Percentiles rank a stretch among this genome's conserved stretches.
Evolutionary conservation across 2,329 filamentous ascomycete species (phyloP).

Genomic region (Pyrenophora seminiperda): DNA sequence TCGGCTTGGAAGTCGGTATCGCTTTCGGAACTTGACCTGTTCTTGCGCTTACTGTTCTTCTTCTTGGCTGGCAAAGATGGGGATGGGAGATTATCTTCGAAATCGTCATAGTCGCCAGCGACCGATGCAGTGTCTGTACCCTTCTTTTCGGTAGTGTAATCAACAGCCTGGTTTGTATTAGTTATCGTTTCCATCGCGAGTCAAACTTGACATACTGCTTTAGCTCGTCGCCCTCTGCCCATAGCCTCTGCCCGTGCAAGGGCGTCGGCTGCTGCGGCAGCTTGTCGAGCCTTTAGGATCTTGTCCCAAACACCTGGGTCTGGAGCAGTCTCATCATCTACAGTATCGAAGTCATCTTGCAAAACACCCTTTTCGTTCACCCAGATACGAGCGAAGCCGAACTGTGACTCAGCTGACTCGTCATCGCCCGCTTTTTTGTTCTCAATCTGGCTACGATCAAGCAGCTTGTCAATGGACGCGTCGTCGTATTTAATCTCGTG

Average conservation of each 20-base stretch:
- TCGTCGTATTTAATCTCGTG: conserved; percentile 81
- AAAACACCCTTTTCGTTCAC: conserved; percentile 76
- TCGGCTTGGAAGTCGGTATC: conserved; percentile 58
- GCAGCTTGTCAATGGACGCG: conserved; percentile 80
- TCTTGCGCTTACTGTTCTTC: conserved; percentile 31
- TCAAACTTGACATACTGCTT: conserved; percentile 54
- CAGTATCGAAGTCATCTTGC: conserved; percentile 64
- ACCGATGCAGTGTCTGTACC: conserved; percentile 17
- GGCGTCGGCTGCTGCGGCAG: conserved; percentile 73
- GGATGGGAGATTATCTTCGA: conserved; percentile 24
- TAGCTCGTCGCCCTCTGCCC: conserved; percentile 80
- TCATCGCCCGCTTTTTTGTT: conserved; percentile 69
- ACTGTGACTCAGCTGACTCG: conserved; percentile 74
- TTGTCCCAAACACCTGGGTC: conserved; percentile 83
- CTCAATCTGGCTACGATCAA: conserved; percentile 85
- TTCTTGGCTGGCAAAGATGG: conserved; percentile 40
- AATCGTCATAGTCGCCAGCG: conserved; percentile 23
- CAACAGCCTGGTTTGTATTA: conserved; percentile 45
- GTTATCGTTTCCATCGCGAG: not conserved
- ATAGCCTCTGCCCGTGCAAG: conserved; percentile 72
- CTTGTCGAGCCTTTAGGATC: conserved; percentile 83
- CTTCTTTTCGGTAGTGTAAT: conserved; percentile 53
- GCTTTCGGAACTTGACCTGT: conserved; percentile 47
- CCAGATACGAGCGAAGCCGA: conserved; percentile 91
- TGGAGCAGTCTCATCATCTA: conserved; percentile 60